Percentiles rank a stretch among this genome's conserved stretches.
Evolutionary conservation across 2,329 filamentous ascomycete species (phyloP).

Genomic region (Penicillium sp.): DNA sequence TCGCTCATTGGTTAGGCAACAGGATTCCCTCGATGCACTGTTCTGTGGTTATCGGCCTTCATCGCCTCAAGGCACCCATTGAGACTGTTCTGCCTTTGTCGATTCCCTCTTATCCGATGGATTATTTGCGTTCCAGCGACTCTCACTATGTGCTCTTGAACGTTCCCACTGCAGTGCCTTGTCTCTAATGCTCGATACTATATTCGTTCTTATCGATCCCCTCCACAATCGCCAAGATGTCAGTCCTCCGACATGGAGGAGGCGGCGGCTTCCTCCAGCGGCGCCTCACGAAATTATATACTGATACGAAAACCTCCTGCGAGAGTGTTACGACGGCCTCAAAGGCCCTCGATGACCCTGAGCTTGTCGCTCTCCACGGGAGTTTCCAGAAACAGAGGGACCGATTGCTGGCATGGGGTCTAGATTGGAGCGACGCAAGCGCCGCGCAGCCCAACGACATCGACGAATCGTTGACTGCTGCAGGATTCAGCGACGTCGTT

Average conservation of each 20-base stretch:
- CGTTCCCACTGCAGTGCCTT: slow-evolving; percentile 1
- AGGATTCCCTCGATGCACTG: slow-evolving; percentile 36
- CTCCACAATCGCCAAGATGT: slow-evolving; percentile 39
- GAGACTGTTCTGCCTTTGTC: slow-evolving; percentile 8
- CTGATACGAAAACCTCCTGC: slow-evolving; percentile 62
- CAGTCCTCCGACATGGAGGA: slow-evolving; percentile 46
- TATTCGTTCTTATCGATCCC: slow-evolving; percentile 15
- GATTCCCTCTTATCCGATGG: slow-evolving; percentile 8
- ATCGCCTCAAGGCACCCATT: slow-evolving; percentile 23
- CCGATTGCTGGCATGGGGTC: slow-evolving; percentile 61
- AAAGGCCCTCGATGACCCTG: slow-evolving; percentile 51
- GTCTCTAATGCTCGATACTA: slow-evolving; percentile 18
- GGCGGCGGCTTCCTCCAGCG: slow-evolving; percentile 42
- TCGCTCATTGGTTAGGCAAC: slow-evolving; percentile 44
- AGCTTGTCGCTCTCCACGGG: slow-evolving; percentile 56
- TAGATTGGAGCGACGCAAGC: slow-evolving; percentile 64
- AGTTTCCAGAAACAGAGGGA: slow-evolving; percentile 64
- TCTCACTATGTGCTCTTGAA: slow-evolving; percentile 17
- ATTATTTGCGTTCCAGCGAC: slow-evolving; percentile 7
- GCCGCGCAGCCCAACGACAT: slow-evolving; percentile 58
- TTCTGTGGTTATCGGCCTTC: slow-evolving; percentile 28
- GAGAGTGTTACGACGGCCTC: slow-evolving; percentile 53
- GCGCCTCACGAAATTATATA: slow-evolving; percentile 60
- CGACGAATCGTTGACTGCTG: slow-evolving; percentile 60
- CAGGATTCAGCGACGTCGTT: slow-evolving; percentile 62